These are phyloP conservation scores for Roridomyces roridus DNA, from an alignment of 768 basidiomycete species.

Conservation along the genomic window DNA sequence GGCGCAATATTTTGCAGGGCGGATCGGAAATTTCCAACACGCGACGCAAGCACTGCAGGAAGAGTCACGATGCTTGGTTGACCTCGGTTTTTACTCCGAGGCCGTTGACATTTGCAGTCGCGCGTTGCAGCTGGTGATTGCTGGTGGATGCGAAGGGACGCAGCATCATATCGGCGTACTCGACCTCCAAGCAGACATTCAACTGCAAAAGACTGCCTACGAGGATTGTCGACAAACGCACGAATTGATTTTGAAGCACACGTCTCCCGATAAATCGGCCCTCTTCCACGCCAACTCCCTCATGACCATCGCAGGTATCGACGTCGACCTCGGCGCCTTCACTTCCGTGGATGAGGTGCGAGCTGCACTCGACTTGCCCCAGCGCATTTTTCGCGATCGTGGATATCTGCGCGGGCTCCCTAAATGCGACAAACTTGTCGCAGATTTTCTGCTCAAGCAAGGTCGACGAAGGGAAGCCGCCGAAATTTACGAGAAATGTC, in stretches of 20 bases:
- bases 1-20: background rate
- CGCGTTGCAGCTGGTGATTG: background rate
- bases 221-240: background rate
- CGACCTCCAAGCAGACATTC: conserved; percentile 1
- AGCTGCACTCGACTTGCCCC: background rate
- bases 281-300: background rate
- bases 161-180: background rate
- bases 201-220: background rate
- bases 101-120: background rate
- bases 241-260: background rate
- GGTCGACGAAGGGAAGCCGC: background rate
- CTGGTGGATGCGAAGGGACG: background rate
- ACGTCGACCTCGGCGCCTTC: background rate
- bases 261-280: no score
- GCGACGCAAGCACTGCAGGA: background rate
- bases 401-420: conserved; percentile 2
- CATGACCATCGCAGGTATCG: no score
- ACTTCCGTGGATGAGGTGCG: background rate
- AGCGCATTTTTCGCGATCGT: background rate
- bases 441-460: background rate
- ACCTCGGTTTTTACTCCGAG: background rate
- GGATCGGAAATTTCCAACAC: background rate
- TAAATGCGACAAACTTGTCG: background rate
- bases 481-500: background rate
- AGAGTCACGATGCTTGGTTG: background rate